Evolutionary conservation across 2,329 filamentous ascomycete genomes (phyloP).

Genomic region (Aspergillus fructus): DNA sequence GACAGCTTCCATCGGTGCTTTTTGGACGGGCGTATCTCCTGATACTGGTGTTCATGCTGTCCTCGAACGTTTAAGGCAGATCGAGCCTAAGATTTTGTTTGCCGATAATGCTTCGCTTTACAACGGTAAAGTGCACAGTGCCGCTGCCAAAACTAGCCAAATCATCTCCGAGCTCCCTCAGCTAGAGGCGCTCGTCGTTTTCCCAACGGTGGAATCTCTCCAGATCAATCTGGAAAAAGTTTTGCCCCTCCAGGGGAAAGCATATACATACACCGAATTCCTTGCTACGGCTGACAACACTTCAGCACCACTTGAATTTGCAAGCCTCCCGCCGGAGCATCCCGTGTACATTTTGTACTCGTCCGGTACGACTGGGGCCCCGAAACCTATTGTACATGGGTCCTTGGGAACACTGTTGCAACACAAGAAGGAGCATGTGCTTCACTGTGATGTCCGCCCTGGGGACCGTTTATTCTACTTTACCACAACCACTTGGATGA

Average conservation of each 20-base stretch:
- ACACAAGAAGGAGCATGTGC: constrained; percentile 92
- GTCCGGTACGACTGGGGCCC: constrained; percentile 80
- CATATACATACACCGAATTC: constrained; percentile 46
- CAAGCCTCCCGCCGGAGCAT: constrained; percentile 77
- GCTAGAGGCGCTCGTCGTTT: constrained; percentile 70
- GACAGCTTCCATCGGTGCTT: constrained; percentile 75
- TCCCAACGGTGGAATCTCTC: constrained; percentile 60
- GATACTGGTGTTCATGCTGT: constrained; percentile 92
- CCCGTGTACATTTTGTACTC: constrained; percentile 94
- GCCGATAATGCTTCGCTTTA: constrained; percentile 86
- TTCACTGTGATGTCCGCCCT: constrained; percentile 78
- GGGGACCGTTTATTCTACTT: constrained; percentile 83
- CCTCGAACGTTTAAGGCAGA: constrained; percentile 81
- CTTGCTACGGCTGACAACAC: constrained; percentile 42
- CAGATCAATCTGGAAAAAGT: constrained; percentile 37
- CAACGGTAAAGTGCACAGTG: constrained; percentile 86
- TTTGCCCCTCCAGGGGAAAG: constrained; percentile 37
- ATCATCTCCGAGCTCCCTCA: constrained; percentile 68
- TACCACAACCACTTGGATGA: constrained; percentile 97
- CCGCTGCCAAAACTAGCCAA: constrained; percentile 73
- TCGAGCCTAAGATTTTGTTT: constrained; percentile 78
- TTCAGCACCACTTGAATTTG: constrained; percentile 59
- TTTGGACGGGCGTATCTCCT: constrained; percentile 92
- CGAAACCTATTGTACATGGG: constrained; percentile 94
- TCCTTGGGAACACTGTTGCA: constrained; percentile 87